A percentile compares a stretch with the other conserved stretches of the same genome.
These are phyloP conservation scores for Lodderomyces beijingensis DNA, from an alignment of 1,139 yeast genomes.

Conservation along the genomic window DNA sequence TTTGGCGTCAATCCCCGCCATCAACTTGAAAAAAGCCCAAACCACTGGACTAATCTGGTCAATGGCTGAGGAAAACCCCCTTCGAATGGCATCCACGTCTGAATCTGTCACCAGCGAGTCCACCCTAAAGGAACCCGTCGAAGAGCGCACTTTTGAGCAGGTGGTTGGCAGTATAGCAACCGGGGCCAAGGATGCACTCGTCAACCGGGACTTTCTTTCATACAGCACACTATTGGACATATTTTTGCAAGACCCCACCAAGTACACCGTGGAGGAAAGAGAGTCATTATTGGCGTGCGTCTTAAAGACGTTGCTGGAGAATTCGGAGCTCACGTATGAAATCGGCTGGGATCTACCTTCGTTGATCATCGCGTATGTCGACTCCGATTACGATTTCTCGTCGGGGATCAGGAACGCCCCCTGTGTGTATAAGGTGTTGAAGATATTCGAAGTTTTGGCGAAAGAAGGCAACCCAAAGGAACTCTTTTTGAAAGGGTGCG, in stretches of 20 bases:
- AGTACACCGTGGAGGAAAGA: constrained; percentile 48
- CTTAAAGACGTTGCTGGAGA: constrained; percentile 20
- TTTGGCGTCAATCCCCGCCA: too few species aligned
- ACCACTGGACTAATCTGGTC: too few species aligned
- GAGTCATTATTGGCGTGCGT: constrained; percentile 42
- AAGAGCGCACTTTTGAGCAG: constrained; percentile 19
- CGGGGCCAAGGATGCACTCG: constrained; percentile 37
- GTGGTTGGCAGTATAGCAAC: constrained; percentile 25
- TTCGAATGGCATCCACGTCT: not conserved
- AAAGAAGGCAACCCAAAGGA: constrained; percentile 75
- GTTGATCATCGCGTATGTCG: constrained; percentile 47
- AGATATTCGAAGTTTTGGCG: constrained; percentile 57
- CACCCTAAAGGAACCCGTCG: constrained; percentile 1
- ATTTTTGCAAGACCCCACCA: constrained; percentile 44
- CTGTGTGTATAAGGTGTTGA: constrained; percentile 34
- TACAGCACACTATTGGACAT: constrained; percentile 69
- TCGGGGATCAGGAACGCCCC: constrained; percentile 29
- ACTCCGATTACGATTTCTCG: constrained; percentile 19
- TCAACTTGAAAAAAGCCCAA: too few species aligned
- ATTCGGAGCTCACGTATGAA: constrained; percentile 53
- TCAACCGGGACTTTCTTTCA: constrained; percentile 58
- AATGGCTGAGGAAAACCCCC: constrained; percentile 1
- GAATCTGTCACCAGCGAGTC: constrained; percentile 1
- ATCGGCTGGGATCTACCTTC: constrained; percentile 89
- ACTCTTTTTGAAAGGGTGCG: constrained; percentile 64